Base-by-base conservation (phyloP, 352 stramenopile genomes). In the Phytophthora hybrid region DNA sequence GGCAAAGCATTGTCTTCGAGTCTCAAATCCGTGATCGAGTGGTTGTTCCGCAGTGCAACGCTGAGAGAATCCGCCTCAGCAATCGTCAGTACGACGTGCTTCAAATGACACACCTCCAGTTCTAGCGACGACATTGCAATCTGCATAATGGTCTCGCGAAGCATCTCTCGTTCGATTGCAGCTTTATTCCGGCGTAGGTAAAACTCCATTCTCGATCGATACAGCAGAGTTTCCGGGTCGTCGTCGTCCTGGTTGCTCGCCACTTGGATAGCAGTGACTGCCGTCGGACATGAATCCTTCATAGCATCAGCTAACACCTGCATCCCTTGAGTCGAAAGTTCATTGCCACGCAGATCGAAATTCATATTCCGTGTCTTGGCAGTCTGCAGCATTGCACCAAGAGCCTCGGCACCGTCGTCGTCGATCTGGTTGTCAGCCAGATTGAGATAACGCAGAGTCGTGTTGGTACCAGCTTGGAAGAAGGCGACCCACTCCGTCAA, bases 381-480 rank as follows among this genome's bases (percentile, higher is more conserved):
- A 53, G 69, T 41, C 46, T 66, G 55, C 39, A 86, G 47, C 41
- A 88, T 73, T 21, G 58, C 46, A 10, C 55, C 68, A 31, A 88
- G 69, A 19, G 67, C 46, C 34, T 63, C 60, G 1, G 69, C 68
- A 16, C 71, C 78, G 14, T 74, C 63, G 29, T 85, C 76, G 14
- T 86, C 76, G 14, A 86, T 81, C 60, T 84, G 74, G 65, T 88
- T 88, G 32, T 53, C 7, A 5, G 78, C 70, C n/a, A 88, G 60
- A 44, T 66, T 86, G 65, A 83, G 64, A 19, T 81, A 53, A 21
- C 56, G 62, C 57, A 86, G 54, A 11, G 66, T 69, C 34, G 52
- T 72, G 55, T 75, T 83, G 23, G 29, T 62, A 4, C 58, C 61
- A 56, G 52, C 51, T 34, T 49, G 51, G 55, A 84, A 85, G 47